Evolutionary conservation across 192 early-diverging fungal genomes (phyloP), one percentile per base, ranked within the genome.

Genomic region (Umbelopsis sp.): DNA sequence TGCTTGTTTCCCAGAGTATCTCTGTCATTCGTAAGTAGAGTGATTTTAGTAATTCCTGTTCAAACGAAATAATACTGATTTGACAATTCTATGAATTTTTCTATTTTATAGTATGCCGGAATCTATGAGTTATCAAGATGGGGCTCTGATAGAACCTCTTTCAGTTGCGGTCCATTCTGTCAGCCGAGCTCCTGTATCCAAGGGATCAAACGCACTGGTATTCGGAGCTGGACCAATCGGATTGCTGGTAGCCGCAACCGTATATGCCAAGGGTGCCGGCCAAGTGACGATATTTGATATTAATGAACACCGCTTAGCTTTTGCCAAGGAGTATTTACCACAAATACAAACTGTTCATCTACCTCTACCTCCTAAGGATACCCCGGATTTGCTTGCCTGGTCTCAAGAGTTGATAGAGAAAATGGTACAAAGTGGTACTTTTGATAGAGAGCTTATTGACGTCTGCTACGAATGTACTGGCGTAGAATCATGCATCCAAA

Each of bases 181-280:
- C 36, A 51, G 51, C 36, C 69, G 67, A 34, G 65, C 77, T 11
- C 66, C 54, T 36, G 25, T 76, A 6, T 49, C 34, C n/a, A 14
- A 34, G 45, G 78, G 77, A 21, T 53, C 56, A 71, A 31, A 66
- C 26, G 78, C 77, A 25, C 31, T 81, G 26, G 68, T 81, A 44
- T 56, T 81, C 45, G 80, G 80, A 25, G 80, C 80, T 10, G 80
- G 80, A 29, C 38, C 80, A 20, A 72, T 81, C 45, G 80, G 80
- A 31, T 69, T 75, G 38, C 68, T 81, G 25, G 52, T 47, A 8
- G 76, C 69, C 26, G 77, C 80, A n/a, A 47, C 62, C 14, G 71
- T 68, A 9, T 69, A 75, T 52, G 78, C 78, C 59, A 50, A 71
- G 44, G 78, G 78, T 25, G 65, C 74, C 20, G 59, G 41, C 9